Percentiles rank a stretch among this genome's conserved stretches.
Evolutionary conservation across 169 alveolate genomes (phyloP).

Genomic region (Plasmodium gonderi): DNA sequence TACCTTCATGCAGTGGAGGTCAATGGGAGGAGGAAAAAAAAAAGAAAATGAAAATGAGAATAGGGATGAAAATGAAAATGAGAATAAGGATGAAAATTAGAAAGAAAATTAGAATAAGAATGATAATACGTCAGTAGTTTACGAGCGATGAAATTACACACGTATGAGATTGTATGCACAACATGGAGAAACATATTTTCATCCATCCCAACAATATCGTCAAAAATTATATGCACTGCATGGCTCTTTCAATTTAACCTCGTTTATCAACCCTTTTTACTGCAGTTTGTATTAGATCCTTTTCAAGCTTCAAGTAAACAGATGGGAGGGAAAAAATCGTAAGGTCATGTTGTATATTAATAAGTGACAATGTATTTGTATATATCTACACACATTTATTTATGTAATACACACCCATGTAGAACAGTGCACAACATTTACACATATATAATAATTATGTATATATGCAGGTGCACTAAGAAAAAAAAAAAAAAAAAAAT

Average conservation of each 20-base stretch:
- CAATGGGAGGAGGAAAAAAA: not conserved
- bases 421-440: too few relatives aligned
- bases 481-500: too few relatives aligned
- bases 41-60: not conserved
- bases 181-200: too few relatives aligned
- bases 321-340: not conserved
- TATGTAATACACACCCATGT: not conserved
- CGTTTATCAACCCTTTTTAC: slow-evolving; percentile 58
- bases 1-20: slow-evolving; percentile 4
- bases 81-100: not conserved
- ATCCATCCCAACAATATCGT: too few relatives aligned
- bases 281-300: slow-evolving; percentile 51
- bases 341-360: not conserved
- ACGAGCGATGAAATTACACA: too few relatives aligned
- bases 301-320: slow-evolving; percentile 55
- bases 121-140: too few relatives aligned
- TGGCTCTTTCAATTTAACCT: slow-evolving; percentile 5
- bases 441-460: too few relatives aligned
- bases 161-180: too few relatives aligned
- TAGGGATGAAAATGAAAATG: not conserved
- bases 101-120: not conserved
- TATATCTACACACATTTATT: not conserved
- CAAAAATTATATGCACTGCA: not conserved
- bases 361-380: not conserved
- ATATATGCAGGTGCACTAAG: too few relatives aligned